A percentile compares a stretch with the other conserved stretches of the same genome.
phyloP scores from a whole-genome alignment of 495 filamentous ascomycete species.

The Podospora sp. region DNA sequence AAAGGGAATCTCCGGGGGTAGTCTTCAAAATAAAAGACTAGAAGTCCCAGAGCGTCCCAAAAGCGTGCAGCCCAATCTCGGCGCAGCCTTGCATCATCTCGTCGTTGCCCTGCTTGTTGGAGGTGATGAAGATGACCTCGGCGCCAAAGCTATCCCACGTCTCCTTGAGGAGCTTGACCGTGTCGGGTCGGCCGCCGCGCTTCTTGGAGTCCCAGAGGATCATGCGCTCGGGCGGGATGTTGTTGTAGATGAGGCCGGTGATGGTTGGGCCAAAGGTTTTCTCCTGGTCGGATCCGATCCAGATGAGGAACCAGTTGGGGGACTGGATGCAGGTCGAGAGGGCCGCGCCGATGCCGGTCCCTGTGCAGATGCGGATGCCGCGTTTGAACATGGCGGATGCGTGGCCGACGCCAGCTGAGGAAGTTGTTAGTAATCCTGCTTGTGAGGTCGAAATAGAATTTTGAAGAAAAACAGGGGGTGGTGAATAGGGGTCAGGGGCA shows the following conservation, averaged over 20 bases:
- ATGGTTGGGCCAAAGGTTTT: constrained; percentile 50
- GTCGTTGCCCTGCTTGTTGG: constrained; percentile 49
- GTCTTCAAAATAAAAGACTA: constrained; percentile 10
- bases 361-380: constrained; percentile 49
- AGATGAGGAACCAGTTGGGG: constrained; percentile 51
- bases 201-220: constrained; percentile 54
- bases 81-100: constrained; percentile 51
- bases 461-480: not conserved
- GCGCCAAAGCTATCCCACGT: constrained; percentile 48
- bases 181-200: constrained; percentile 46
- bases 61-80: constrained; percentile 44
- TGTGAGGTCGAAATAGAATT: constrained; percentile 13
- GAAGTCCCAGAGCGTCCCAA: constrained; percentile 52
- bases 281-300: constrained; percentile 51
- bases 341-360: constrained; percentile 49
- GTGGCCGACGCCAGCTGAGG: constrained; percentile 46
- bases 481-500: too few relatives aligned
- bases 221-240: constrained; percentile 50
- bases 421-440: constrained; percentile 14
- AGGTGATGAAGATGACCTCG: constrained; percentile 53
- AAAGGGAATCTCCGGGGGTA: not conserved
- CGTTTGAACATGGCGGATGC: constrained; percentile 51
- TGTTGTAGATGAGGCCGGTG: constrained; percentile 41
- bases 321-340: constrained; percentile 50
- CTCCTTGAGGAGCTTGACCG: constrained; percentile 45